phyloP scores from a whole-genome alignment of 2,329 filamentous ascomycete species.

The Sporothrix luriei region DNA sequence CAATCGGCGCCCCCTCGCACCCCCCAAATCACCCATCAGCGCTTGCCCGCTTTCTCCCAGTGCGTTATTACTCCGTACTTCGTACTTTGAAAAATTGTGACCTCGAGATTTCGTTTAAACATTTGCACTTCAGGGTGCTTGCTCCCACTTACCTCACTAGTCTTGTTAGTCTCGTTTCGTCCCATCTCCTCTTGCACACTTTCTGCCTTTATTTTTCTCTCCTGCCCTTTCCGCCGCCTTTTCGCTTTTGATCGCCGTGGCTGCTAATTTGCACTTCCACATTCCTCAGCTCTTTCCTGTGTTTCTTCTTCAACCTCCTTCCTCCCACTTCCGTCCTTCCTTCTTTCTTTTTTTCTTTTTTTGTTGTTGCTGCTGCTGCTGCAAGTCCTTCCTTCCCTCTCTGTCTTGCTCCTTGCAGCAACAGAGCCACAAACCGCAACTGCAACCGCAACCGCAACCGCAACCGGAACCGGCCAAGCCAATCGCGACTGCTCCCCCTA shows the following conservation, averaged over 20 bases:
- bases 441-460: neutral
- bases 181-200: constrained; percentile 21
- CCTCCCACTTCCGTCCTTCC: neutral
- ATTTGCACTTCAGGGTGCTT: constrained; percentile 12
- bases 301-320: neutral
- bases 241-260: constrained; percentile 21
- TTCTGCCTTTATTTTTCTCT: constrained; percentile 30
- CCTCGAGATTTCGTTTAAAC: neutral
- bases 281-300: constrained; percentile 16
- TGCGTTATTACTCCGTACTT: too few species aligned
- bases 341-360: neutral
- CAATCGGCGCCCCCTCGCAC: constrained; percentile 4
- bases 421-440: neutral
- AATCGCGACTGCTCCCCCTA: constrained; percentile 3
- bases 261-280: neutral
- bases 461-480: constrained; percentile 22
- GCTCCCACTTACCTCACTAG: constrained; percentile 13
- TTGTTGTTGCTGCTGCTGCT: neutral
- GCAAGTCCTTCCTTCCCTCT: neutral
- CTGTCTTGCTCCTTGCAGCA: constrained; percentile 4
- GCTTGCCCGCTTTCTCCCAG: constrained; percentile 11
- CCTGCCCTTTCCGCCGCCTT: constrained; percentile 31
- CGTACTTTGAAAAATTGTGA: neutral
- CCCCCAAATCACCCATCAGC: neutral
- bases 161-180: constrained; percentile 27